A percentile compares a stretch with the other conserved stretches of the same genome.
Evolutionary conservation across 345 rosid genomes (phyloP).

Genomic region (Eucalyptus decipiens): DNA sequence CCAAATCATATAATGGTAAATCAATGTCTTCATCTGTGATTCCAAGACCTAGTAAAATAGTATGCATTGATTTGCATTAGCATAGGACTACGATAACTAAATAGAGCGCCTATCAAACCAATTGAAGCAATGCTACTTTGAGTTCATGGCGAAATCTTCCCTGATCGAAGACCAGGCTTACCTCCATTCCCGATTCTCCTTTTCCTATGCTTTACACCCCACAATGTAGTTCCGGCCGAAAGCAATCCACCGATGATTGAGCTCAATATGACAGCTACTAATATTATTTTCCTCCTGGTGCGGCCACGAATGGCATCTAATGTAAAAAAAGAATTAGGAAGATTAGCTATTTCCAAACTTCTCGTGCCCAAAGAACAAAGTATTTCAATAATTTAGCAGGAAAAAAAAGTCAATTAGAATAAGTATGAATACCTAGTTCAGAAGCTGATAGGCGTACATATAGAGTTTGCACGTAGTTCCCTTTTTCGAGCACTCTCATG

Average conservation of each 20-base stretch:
- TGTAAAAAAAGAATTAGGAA: neutral
- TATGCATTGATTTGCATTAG: neutral
- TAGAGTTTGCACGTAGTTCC: constrained; percentile 2
- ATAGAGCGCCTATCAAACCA: neutral
- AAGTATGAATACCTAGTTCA: constrained; percentile 1
- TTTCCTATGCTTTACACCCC: neutral
- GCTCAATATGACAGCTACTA: neutral
- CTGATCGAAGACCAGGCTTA: neutral
- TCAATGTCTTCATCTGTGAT: constrained; percentile 2
- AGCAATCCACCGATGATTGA: neutral
- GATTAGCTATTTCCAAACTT: neutral
- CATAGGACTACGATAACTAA: neutral
- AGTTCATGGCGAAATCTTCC: neutral
- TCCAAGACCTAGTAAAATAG: neutral
- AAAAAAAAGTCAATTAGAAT: neutral
- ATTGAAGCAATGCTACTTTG: neutral
- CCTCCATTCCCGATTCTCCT: neutral
- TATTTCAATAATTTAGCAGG: neutral
- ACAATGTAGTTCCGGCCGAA: neutral
- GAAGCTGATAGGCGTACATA: constrained; percentile 3
- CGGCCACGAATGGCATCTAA: neutral
- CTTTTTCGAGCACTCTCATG: neutral
- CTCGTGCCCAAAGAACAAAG: neutral
- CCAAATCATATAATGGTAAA: constrained; percentile 21
- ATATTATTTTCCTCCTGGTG: neutral